Percentiles rank a stretch among this genome's conserved stretches.
phyloP scores from a whole-genome alignment of 2,329 filamentous ascomycete genomes.

The Paecilomyces fulvus region DNA sequence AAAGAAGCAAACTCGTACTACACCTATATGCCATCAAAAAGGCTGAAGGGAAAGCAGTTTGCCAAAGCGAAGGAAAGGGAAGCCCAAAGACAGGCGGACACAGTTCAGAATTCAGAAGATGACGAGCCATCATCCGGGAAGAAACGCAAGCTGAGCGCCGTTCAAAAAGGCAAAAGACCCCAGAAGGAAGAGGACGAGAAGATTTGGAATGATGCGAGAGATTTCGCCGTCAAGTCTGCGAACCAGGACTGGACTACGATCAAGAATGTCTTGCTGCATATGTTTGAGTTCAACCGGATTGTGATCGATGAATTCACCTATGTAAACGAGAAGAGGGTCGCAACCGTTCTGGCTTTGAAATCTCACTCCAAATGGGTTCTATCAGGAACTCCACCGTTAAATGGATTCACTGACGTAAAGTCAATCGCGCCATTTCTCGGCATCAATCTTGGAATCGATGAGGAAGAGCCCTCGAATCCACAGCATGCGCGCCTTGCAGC shows the following conservation, averaged over 20 bases:
- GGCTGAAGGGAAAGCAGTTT: constrained; percentile 21
- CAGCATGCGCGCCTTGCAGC: constrained; percentile 12
- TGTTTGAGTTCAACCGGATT: constrained; percentile 53
- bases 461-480: constrained; percentile 40
- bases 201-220: constrained; percentile 12
- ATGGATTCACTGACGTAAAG: constrained; percentile 52
- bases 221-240: constrained; percentile 13
- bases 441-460: constrained; percentile 47
- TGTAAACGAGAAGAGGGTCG: constrained; percentile 34
- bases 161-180: constrained; percentile 6
- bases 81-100: constrained; percentile 5
- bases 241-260: constrained; percentile 15
- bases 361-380: constrained; percentile 52
- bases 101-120: constrained; percentile 1
- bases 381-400: constrained; percentile 53
- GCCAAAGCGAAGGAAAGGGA: constrained; percentile 9
- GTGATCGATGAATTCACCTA: constrained; percentile 60
- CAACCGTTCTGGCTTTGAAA: constrained; percentile 38
- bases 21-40: constrained; percentile 28
- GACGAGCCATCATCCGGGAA: not conserved
- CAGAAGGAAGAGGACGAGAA: constrained; percentile 4
- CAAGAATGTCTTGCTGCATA: constrained; percentile 42
- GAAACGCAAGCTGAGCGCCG: constrained; percentile 4
- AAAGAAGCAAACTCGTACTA: constrained; percentile 29
- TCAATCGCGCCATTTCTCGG: constrained; percentile 50